Evolutionary conservation across 2,329 filamentous ascomycete genomes (phyloP), one percentile per base, ranked within the genome.

Genomic region (Monosporascus sp.): DNA sequence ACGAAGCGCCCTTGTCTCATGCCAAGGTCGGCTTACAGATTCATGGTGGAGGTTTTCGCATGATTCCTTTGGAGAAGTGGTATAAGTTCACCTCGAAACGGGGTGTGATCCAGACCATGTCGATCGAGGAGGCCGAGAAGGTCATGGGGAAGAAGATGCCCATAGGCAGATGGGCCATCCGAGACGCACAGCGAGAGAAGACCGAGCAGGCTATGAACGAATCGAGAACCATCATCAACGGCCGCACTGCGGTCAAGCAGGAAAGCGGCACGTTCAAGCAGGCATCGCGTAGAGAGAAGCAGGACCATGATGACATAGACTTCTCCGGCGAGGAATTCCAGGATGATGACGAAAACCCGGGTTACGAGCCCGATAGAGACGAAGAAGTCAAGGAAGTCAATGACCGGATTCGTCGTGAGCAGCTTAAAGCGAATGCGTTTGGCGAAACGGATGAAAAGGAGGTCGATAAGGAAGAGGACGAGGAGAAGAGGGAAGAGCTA

Each of bases 31-130:
- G 95, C 51, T 81, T 93, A 40, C 80, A 90, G 44, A 87, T 91
- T 37, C 81, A 85, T 38, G 80, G 84, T 9, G 78, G 78, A 2
- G 84, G 80, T 48, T 94, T 96, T 67, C 85, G 86, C 54, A 89
- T 97, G 84, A 79, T 96, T 3, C 95, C 95, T 0, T 74, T 97
- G 18, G 93, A 99, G 71, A 96, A 97, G 66, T 97, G 89, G 86
- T 99, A 99, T 74, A 88, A 85, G 52, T 95, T 96, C 67, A 86
- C 82, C 4, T 80, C 86, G 44, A 93, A 93, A 68, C 88, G 90
- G 52, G 66, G 62, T 1, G 82, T 87, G 11, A 93, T 94, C 66
- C 86, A 87, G 66, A 80, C 85, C 0, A 82, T 92, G 69, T 87
- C 84, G 0, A 85, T 92, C 11, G 92, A 96, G 57, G 87, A 96